These are phyloP conservation scores for Helenozyma rhizophorensis DNA, from an alignment of 805 yeast genomes.

Conservation along the genomic window DNA sequence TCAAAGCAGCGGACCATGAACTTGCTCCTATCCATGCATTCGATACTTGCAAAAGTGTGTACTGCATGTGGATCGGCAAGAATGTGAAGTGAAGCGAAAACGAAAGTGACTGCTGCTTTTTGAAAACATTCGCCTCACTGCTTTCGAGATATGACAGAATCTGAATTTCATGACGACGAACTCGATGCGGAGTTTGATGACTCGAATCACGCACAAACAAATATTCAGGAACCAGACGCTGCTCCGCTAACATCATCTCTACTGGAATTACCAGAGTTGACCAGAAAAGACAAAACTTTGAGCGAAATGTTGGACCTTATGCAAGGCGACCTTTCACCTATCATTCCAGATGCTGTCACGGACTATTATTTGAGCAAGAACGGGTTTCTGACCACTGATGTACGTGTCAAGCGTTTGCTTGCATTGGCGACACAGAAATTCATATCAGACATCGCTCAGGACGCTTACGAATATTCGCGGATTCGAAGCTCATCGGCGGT, in stretches of 20 bases:
- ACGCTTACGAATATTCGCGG: slow-evolving; percentile 92
- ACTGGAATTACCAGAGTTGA: slow-evolving; percentile 56
- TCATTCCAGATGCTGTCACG: slow-evolving; percentile 94
- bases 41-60: no score
- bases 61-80: no score
- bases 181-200: slow-evolving; percentile 24
- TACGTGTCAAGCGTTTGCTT: slow-evolving; percentile 67
- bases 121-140: no score
- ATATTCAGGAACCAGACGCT: background rate
- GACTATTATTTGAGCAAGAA: slow-evolving; percentile 85
- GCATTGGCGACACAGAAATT: slow-evolving; percentile 97
- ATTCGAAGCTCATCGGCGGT: slow-evolving; percentile 87
- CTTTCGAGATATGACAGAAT: no score
- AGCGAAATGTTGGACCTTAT: slow-evolving; percentile 81
- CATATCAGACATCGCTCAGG: slow-evolving; percentile 89
- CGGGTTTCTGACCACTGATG: slow-evolving; percentile 78
- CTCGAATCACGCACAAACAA: slow-evolving; percentile 1
- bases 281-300: slow-evolving; percentile 75
- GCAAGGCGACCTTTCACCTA: slow-evolving; percentile 88
- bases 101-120: no score
- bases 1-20: no score
- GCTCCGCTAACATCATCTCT: slow-evolving; percentile 10
- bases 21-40: no score
- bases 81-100: no score
- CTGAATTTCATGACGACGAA: no score